Conservation (phyloP, 1,284 basidiomycete species). For the Moniliophthora roreri region DNA sequence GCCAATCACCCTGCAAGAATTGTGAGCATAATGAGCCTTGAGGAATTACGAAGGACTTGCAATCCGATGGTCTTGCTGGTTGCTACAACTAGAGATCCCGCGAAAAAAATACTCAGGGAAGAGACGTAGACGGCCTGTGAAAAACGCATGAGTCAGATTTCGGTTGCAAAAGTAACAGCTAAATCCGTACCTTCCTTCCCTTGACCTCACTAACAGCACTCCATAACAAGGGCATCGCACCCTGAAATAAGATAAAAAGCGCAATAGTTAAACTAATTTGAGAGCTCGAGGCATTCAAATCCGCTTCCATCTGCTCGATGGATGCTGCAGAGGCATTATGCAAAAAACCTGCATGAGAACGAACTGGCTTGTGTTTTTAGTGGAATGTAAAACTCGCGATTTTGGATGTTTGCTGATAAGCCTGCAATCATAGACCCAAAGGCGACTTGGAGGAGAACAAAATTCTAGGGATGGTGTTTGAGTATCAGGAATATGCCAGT, state of each 20-base stretch:
- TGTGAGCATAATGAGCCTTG: constrained; percentile 3
- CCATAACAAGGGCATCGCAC: constrained; percentile 70
- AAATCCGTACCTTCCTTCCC: constrained; percentile 66
- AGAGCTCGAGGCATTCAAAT: constrained; percentile 64
- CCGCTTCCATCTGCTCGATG: constrained; percentile 62
- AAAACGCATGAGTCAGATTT: constrained; percentile 1
- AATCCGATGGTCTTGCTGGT: constrained; percentile 55
- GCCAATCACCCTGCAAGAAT: constrained; percentile 54
- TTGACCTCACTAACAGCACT: constrained; percentile 74
- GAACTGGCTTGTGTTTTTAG: not conserved
- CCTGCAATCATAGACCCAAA: constrained; percentile 68
- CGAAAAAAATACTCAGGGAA: constrained; percentile 58
- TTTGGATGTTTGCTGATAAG: constrained; percentile 68
- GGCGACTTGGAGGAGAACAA: constrained; percentile 57
- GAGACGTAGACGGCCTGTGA: constrained; percentile 63
- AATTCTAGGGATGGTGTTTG: no score
- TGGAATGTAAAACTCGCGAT: constrained; percentile 45
- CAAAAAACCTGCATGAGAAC: constrained; percentile 27
- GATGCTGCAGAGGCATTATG: constrained; percentile 42
- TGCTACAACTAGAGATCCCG: constrained; percentile 68
- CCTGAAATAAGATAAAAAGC: constrained; percentile 81
- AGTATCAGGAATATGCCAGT: no score
- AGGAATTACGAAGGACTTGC: constrained; percentile 25
- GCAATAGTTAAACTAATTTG: constrained; percentile 77
- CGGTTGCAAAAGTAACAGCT: constrained; percentile 5